Evolutionary conservation across 768 basidiomycete species (phyloP).

Genomic region (Polyporus arcularius): DNA sequence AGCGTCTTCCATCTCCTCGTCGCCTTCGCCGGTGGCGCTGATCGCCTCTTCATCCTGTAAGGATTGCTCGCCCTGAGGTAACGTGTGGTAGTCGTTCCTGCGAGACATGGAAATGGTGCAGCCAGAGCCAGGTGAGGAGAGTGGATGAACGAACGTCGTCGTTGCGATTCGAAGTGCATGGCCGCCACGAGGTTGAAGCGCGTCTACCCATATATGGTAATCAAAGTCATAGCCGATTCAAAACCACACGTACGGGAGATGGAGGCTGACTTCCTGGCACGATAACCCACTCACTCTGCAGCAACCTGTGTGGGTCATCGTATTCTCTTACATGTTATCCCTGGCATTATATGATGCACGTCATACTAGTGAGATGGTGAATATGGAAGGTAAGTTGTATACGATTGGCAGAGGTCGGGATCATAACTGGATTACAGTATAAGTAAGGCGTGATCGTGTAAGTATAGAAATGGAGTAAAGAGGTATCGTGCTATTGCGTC

Average conservation of each 20-base stretch:
- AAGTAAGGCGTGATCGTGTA: too few species aligned
- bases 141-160: conserved; percentile 3
- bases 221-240: background rate
- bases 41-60: conserved; percentile 64
- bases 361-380: too few species aligned
- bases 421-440: too few species aligned
- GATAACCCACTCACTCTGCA: too few species aligned
- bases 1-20: conserved; percentile 77
- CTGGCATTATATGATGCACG: too few species aligned
- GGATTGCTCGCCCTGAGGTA: conserved; percentile 9
- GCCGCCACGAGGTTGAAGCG: conserved; percentile 24
- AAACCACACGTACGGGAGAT: background rate
- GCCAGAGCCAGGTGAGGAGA: background rate
- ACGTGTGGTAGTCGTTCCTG: conserved; percentile 9
- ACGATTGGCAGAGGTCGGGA: too few species aligned
- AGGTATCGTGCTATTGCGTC: too few species aligned
- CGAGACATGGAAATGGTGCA: conserved; percentile 11
- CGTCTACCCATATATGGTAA: conserved; percentile 20
- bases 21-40: conserved; percentile 60
- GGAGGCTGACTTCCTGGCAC: background rate
- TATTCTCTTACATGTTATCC: too few species aligned
- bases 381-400: too few species aligned
- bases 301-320: too few species aligned
- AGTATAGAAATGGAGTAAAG: too few species aligned
- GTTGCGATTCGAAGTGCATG: conserved; percentile 20